Percentiles rank a stretch among this genome's conserved stretches.
These are phyloP conservation scores for Agrocybe praecox DNA, from an alignment of 768 basidiomycete species.

Conservation along the genomic window DNA sequence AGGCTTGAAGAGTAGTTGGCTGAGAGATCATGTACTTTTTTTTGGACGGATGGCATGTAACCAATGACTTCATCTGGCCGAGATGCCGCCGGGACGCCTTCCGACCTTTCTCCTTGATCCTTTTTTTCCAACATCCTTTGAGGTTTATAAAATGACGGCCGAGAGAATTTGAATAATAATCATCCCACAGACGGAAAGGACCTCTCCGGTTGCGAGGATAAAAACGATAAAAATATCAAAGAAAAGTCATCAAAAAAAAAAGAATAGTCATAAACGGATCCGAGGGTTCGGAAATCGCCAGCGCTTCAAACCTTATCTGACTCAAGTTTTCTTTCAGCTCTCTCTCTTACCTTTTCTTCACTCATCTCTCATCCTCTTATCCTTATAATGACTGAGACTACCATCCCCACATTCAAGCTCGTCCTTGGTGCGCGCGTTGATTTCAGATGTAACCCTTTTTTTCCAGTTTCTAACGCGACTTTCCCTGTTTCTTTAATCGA, in stretches of 20 bases:
- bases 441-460: conserved; percentile 10
- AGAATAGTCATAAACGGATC: conserved; percentile 13
- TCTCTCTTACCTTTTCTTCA: conserved; percentile 13
- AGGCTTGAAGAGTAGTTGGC: background rate
- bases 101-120: background rate
- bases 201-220: background rate
- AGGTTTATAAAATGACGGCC: too few species aligned
- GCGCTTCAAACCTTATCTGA: conserved; percentile 45
- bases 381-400: conserved; percentile 43
- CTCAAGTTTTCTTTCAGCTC: conserved; percentile 33
- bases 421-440: conserved; percentile 78
- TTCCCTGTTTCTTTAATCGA: conserved; percentile 53
- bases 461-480: conserved; percentile 29
- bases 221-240: background rate
- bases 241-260: background rate
- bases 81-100: background rate
- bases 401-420: conserved; percentile 95
- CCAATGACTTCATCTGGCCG: conserved; percentile 13
- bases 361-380: conserved; percentile 18
- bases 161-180: too few species aligned
- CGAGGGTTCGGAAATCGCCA: conserved; percentile 38
- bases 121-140: too few species aligned
- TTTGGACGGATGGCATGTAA: conserved; percentile 3
- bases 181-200: background rate
- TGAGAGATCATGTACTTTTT: conserved; percentile 2